phyloP scores from a whole-genome alignment of 2,329 filamentous ascomycete species.

The Raffaelea arxii region DNA sequence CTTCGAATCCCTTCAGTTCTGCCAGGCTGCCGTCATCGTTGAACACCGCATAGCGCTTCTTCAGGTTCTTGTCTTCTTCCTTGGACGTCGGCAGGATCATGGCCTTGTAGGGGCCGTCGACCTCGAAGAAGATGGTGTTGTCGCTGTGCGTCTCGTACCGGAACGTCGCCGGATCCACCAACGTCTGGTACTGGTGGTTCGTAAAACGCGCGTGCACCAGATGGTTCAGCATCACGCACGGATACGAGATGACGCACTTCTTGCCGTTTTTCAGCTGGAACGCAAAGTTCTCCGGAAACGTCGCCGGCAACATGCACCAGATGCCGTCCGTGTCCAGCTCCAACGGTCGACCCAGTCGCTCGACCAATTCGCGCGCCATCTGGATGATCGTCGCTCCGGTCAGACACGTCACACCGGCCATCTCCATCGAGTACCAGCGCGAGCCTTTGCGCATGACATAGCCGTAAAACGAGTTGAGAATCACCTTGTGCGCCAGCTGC shows the following conservation, averaged over 20 bases:
- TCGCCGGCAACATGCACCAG: slow-evolving; percentile 96
- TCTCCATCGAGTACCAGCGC: slow-evolving; percentile 98
- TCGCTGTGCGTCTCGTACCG: slow-evolving; percentile 96
- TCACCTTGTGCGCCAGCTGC: slow-evolving; percentile 96
- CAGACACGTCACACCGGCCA: slow-evolving; percentile 96
- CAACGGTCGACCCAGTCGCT: slow-evolving; percentile 82
- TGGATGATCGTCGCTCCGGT: slow-evolving; percentile 97
- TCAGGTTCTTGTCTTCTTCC: slow-evolving; percentile 98
- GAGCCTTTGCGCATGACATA: slow-evolving; percentile 99
- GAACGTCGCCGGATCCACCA: slow-evolving; percentile 69
- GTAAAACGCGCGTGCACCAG: slow-evolving; percentile 91
- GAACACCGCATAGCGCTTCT: slow-evolving; percentile 98
- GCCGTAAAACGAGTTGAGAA: slow-evolving; percentile 97
- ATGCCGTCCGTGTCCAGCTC: slow-evolving; percentile 98
- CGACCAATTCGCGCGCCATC: slow-evolving; percentile 85
- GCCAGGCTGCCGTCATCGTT: slow-evolving; percentile 94
- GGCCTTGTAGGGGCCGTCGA: slow-evolving; percentile 92
- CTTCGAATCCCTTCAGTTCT: slow-evolving; percentile 93
- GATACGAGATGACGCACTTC: slow-evolving; percentile 93
- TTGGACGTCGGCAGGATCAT: slow-evolving; percentile 98
- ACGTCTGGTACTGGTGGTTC: slow-evolving; percentile 92
- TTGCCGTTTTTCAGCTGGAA: slow-evolving; percentile 95
- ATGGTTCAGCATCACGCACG: slow-evolving; percentile 98
- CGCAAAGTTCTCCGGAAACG: slow-evolving; percentile 90
- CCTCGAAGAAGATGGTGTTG: slow-evolving; percentile 99